Evolutionary conservation across 202 grass and related monocot species (phyloP), one percentile per base, ranked within the genome.

Genomic region (Zizania palustris): DNA sequence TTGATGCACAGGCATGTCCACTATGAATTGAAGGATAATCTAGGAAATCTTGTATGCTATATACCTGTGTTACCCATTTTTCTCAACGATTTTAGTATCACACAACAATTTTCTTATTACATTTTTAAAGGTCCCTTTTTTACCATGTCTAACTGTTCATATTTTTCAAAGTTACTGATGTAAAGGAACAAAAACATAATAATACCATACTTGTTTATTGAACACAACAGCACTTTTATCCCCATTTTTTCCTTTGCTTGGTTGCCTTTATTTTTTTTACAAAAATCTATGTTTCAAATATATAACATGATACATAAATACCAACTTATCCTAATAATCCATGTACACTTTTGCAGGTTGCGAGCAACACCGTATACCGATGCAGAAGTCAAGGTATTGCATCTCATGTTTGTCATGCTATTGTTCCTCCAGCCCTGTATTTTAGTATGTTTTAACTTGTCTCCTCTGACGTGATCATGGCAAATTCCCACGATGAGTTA

Each of bases 321-420:
- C 35, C 13, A 65, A 1, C 7, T 21, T 80, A 57, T 58, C 36
- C 7, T 84, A 50, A 85, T 39, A 65, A 75, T 42, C 21, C 28
- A 7, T 75, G 18, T 46, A 63, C 10, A 80, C 60, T 7, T 43
- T 80, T 80, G 41, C 77, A 99, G 96, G 60, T 88, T 85, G 49
- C 91, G 92, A 49, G 79, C 74, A 19, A 83, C 78, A 50, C 92
- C 96, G 66, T 99, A 99, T 70, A 84, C 96, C 2, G 89, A 99
- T 82, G 92, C 83, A 76, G 96, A 99, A 75, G 85, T 99, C 39
- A 99, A 99, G 96, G 96, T 99, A 92, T 51, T 60, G 2, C 55
- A 71, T 11, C 15, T 45, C 11, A 58, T 78, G 12, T 63, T 20
- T 70, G 45, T 6, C 48, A 62, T 60, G 21, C 54, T 60, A 33